phyloP scores from a whole-genome alignment of 177 flowering plant genomes.

The Vitis hybrid region DNA sequence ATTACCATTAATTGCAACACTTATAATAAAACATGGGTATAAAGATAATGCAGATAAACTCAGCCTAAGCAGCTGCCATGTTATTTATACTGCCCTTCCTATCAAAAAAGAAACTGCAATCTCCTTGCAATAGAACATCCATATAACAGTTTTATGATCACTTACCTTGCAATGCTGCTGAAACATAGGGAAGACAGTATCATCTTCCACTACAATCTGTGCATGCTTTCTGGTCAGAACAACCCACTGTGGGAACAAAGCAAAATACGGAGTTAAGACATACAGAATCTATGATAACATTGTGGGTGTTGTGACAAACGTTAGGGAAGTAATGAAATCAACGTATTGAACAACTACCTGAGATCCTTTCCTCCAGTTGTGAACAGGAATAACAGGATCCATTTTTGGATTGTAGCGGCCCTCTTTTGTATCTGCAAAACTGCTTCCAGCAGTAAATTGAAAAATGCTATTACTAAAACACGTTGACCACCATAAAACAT shows the following conservation, averaged over 20 bases:
- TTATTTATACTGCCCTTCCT: too few species aligned
- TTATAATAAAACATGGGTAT: too few species aligned
- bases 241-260: conserved; percentile 66
- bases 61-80: too few species aligned
- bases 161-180: conserved; percentile 84
- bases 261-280: conserved; percentile 12
- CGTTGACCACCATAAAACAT: not conserved
- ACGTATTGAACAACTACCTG: conserved; percentile 54
- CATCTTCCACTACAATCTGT: conserved; percentile 67
- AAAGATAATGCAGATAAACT: too few species aligned
- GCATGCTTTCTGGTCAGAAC: conserved; percentile 91
- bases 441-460: conserved; percentile 36
- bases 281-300: not conserved
- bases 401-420: conserved; percentile 96
- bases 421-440: conserved; percentile 93
- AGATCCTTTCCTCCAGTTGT: conserved; percentile 98
- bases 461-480: not conserved
- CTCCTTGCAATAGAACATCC: not conserved
- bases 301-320: not conserved
- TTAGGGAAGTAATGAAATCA: not conserved
- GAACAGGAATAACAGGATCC: conserved; percentile 84
- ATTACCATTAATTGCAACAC: too few species aligned
- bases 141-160: not conserved
- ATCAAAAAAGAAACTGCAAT: not conserved
- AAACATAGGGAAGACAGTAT: conserved; percentile 70